These are phyloP conservation scores for Teratosphaeria epicoccoides DNA, from an alignment of 2,329 filamentous ascomycete genomes.

Conservation along the genomic window DNA sequence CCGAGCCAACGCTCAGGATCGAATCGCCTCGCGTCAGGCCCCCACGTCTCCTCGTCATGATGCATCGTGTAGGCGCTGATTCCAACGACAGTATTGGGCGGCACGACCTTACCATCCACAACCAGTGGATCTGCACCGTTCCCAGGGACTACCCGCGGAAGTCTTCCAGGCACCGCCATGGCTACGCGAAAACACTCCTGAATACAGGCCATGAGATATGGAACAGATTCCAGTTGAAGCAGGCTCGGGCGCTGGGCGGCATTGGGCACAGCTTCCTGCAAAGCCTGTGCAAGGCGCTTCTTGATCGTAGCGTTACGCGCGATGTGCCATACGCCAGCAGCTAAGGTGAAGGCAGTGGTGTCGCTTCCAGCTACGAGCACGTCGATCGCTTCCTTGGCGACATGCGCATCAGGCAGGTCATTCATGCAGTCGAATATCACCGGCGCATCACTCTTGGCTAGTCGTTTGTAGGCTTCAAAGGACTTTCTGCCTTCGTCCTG, in stretches of 20 bases:
- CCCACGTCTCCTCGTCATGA: neutral
- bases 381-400: neutral
- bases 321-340: slow-evolving; percentile 1
- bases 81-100: slow-evolving; percentile 6
- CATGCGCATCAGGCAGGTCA: neutral
- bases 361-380: neutral
- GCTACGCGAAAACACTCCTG: slow-evolving; percentile 6
- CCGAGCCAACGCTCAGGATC: slow-evolving; percentile 7
- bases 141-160: slow-evolving; percentile 5
- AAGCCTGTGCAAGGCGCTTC: neutral
- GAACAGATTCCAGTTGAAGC: slow-evolving; percentile 17
- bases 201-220: slow-evolving; percentile 33
- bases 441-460: neutral
- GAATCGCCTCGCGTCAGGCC: neutral
- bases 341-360: slow-evolving; percentile 1
- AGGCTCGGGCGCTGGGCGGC: slow-evolving; percentile 30
- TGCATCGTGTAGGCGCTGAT: slow-evolving; percentile 27
- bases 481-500: neutral
- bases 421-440: neutral
- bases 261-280: slow-evolving; percentile 1
- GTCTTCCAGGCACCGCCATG: slow-evolving; percentile 1
- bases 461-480: neutral
- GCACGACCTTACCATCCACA: slow-evolving; percentile 1
- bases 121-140: neutral
- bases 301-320: neutral